Conservation (phyloP, 176 grass and related monocot genomes). For the Carex scoparia region DNA sequence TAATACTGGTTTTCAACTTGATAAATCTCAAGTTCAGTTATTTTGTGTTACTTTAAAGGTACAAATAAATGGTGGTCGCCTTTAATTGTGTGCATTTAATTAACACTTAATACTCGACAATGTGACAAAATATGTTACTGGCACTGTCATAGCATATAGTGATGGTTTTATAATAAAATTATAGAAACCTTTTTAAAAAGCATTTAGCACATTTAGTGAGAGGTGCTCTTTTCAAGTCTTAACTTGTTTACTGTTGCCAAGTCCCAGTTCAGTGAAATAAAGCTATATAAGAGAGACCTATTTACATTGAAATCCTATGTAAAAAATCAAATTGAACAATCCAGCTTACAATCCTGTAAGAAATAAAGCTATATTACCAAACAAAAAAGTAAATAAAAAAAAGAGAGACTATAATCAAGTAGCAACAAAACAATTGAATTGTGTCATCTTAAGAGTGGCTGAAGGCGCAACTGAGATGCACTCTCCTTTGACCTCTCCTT, state of each 20-base stretch:
- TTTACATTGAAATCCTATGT: neutral
- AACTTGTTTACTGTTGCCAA: no score
- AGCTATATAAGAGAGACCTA: no score
- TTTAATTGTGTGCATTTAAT: neutral
- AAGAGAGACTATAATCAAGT: neutral
- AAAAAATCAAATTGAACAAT: neutral
- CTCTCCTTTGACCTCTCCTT: conserved; percentile 44
- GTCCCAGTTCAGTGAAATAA: no score
- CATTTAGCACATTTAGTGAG: neutral
- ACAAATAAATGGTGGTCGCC: neutral
- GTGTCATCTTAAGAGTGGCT: conserved; percentile 40
- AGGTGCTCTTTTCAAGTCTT: no score
- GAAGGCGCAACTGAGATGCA: conserved; percentile 27
- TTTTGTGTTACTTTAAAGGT: neutral
- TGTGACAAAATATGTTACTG: neutral
- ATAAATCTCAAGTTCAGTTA: neutral
- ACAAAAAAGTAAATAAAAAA: neutral
- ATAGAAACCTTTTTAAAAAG: neutral
- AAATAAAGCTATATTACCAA: neutral
- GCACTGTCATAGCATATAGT: neutral
- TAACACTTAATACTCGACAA: neutral
- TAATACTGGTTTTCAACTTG: neutral
- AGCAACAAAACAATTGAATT: neutral
- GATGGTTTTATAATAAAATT: neutral
- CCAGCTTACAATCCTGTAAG: neutral